Evolutionary conservation across 768 basidiomycete species (phyloP).

Genomic region (Russula sp.): DNA sequence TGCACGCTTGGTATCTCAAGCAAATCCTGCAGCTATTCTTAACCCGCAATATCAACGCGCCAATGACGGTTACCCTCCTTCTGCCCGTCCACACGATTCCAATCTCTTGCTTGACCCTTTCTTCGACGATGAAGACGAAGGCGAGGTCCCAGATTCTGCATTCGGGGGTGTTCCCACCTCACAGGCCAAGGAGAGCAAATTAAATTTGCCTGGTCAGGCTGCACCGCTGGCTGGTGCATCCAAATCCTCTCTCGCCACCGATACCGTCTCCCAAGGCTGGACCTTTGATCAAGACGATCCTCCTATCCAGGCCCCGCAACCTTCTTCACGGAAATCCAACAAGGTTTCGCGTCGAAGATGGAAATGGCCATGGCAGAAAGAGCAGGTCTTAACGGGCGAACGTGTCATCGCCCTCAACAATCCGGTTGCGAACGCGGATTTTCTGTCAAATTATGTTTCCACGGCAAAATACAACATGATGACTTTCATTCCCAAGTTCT

Average conservation of each 20-base stretch:
- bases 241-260: constrained; percentile 38
- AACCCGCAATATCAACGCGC: constrained; percentile 44
- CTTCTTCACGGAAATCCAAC: not conserved
- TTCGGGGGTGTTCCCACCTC: constrained; percentile 45
- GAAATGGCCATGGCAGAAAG: constrained; percentile 85
- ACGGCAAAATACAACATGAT: constrained; percentile 92
- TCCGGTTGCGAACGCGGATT: constrained; percentile 56
- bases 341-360: constrained; percentile 39
- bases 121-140: constrained; percentile 79
- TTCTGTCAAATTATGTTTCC: constrained; percentile 75
- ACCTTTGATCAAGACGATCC: constrained; percentile 63
- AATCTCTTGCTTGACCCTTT: constrained; percentile 68
- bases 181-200: constrained; percentile 43
- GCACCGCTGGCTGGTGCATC: constrained; percentile 57
- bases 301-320: not conserved
- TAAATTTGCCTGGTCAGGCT: constrained; percentile 53
- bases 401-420: constrained; percentile 83
- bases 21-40: constrained; percentile 54
- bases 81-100: constrained; percentile 37
- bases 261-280: constrained; percentile 62
- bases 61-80: constrained; percentile 56
- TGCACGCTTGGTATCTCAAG: constrained; percentile 61
- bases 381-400: constrained; percentile 59
- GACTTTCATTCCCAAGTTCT: constrained; percentile 89
- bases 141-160: constrained; percentile 58